phyloP scores from a whole-genome alignment of 257 asterid species.

The Solanum sparsipilum region DNA sequence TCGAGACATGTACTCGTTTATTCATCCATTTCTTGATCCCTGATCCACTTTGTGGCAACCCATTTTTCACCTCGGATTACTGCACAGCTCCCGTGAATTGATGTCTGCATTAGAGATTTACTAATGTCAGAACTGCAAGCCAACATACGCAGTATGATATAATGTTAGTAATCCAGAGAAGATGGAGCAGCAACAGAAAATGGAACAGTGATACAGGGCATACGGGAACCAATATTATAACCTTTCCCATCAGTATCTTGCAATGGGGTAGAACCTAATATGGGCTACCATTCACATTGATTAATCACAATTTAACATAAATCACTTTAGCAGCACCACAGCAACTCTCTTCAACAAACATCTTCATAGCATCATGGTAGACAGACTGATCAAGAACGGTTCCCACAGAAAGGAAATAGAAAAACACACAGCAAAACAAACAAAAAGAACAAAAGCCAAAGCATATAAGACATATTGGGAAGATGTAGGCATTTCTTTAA shows the following conservation, averaged over 20 bases:
- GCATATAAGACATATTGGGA: neutral
- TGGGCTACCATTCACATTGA: neutral
- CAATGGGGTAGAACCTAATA: neutral
- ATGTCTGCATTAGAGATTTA: slow-evolving; percentile 31
- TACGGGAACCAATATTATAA: neutral
- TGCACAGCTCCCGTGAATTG: slow-evolving; percentile 96
- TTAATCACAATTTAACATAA: neutral
- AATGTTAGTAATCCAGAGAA: neutral
- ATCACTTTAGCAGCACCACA: neutral
- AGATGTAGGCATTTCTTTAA: neutral
- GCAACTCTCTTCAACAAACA: neutral
- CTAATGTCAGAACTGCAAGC: neutral
- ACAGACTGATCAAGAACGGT: neutral
- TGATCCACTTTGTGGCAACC: slow-evolving; percentile 98
- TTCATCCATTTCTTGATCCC: slow-evolving; percentile 49
- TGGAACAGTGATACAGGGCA: neutral
- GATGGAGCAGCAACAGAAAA: neutral
- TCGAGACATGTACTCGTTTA: neutral
- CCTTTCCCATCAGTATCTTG: neutral
- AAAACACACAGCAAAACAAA: neutral
- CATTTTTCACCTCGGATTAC: slow-evolving; percentile 86
- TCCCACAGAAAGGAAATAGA: neutral
- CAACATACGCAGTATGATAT: neutral
- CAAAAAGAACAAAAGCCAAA: neutral
- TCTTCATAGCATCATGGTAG: neutral